phyloP scores from a whole-genome alignment of 179 eudicot genomes.

The Beta macrorhiza region DNA sequence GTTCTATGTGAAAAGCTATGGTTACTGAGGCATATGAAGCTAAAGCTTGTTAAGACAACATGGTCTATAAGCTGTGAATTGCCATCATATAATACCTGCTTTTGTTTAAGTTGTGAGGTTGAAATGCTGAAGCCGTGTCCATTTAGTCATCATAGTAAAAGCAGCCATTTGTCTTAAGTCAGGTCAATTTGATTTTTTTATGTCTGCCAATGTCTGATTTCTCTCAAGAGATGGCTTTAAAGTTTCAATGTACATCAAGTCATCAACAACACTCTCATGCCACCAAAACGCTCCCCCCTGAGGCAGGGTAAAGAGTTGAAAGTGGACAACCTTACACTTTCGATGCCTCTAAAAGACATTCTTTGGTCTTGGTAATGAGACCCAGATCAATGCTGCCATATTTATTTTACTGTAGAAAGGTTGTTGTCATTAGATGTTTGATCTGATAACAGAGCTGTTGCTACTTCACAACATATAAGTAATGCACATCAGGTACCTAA shows the following conservation, averaged over 20 bases:
- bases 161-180: background rate
- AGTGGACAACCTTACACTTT: background rate
- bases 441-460: background rate
- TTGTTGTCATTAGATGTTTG: background rate
- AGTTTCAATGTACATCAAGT: background rate
- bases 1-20: background rate
- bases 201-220: background rate
- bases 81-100: background rate
- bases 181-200: background rate
- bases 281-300: background rate
- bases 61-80: background rate
- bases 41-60: background rate
- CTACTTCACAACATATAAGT: background rate
- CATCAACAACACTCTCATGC: background rate
- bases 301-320: background rate
- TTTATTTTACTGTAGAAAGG: background rate
- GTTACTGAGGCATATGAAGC: slow-evolving; percentile 5
- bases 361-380: background rate
- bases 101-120: slow-evolving; percentile 8
- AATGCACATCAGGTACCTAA: background rate
- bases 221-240: background rate
- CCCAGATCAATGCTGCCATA: background rate
- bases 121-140: background rate
- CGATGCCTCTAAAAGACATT: background rate
- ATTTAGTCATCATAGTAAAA: background rate